phyloP scores from a whole-genome alignment of 257 asterid genomes.

The Capsicum baccatum region DNA sequence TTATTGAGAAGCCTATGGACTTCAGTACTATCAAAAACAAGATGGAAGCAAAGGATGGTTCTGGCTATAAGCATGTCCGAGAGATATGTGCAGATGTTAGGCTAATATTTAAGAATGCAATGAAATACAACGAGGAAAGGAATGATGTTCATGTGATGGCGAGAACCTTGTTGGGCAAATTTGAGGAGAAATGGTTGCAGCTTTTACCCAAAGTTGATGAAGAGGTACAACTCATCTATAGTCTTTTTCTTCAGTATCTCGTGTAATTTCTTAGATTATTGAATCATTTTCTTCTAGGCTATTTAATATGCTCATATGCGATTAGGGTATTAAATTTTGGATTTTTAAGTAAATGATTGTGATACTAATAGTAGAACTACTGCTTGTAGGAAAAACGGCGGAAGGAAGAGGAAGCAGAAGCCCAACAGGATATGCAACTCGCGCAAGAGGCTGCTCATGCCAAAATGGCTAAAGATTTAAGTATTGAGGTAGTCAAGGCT shows the following conservation, averaged over 20 bases:
- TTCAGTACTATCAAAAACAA: constrained; percentile 80
- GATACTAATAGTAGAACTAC: constrained; percentile 32
- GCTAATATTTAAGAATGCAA: constrained; percentile 88
- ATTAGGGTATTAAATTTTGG: neutral
- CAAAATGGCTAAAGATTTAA: constrained; percentile 67
- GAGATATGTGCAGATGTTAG: constrained; percentile 89
- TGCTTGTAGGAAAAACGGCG: constrained; percentile 63
- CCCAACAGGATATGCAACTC: constrained; percentile 63
- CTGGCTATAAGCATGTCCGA: constrained; percentile 81
- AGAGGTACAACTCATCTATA: constrained; percentile 57
- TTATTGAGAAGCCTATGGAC: constrained; percentile 97
- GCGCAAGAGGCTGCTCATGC: constrained; percentile 82
- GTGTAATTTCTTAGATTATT: neutral
- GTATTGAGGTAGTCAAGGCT: constrained; percentile 54
- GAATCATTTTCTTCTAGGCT: constrained; percentile 9
- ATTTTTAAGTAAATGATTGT: constrained; percentile 21
- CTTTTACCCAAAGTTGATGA: constrained; percentile 92
- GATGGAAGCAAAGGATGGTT: constrained; percentile 88
- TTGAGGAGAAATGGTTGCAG: constrained; percentile 88
- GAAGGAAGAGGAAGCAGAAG: constrained; percentile 80
- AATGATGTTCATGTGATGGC: constrained; percentile 93
- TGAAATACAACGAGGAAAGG: constrained; percentile 82
- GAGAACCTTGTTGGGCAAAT: constrained; percentile 70
- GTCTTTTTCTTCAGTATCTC: constrained; percentile 9
- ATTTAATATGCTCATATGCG: neutral